Percentiles rank a stretch among this genome's conserved stretches.
These are phyloP conservation scores for Aegle marmelos DNA, from an alignment of 345 rosid species.

Conservation along the genomic window DNA sequence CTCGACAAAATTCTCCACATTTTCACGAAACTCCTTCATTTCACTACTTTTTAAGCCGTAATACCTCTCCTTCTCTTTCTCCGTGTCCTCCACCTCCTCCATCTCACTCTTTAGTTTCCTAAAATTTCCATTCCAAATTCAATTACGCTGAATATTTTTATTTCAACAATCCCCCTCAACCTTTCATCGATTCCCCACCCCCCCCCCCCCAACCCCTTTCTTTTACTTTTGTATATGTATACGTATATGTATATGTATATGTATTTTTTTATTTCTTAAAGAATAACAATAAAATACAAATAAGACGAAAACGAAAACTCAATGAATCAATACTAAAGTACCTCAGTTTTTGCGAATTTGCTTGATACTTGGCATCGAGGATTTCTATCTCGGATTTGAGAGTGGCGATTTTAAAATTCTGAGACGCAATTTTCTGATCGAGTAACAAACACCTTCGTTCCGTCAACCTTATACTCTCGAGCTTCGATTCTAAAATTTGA, in stretches of 20 bases:
- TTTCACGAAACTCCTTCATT: conserved; percentile 48
- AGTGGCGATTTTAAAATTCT: conserved; percentile 48
- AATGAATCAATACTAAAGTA: no score
- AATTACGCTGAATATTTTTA: not conserved
- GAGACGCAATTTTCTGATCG: conserved; percentile 49
- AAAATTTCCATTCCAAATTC: conserved; percentile 6
- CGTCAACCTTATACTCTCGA: conserved; percentile 30
- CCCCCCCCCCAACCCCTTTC: no score
- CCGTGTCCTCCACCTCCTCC: conserved; percentile 51
- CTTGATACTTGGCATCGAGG: conserved; percentile 37
- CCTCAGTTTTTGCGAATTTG: conserved; percentile 3
- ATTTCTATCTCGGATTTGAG: conserved; percentile 46
- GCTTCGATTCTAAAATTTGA: conserved; percentile 44
- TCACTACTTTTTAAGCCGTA: conserved; percentile 40
- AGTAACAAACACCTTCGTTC: conserved; percentile 60
- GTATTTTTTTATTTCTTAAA: no score
- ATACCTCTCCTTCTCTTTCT: conserved; percentile 50
- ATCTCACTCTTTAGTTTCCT: conserved; percentile 56
- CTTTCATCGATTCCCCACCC: no score
- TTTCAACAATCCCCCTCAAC: no score
- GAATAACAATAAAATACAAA: no score
- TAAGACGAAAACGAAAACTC: no score
- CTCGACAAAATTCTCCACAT: conserved; percentile 30
- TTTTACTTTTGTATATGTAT: no score
- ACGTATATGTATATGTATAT: no score